A percentile compares a stretch with the other conserved stretches of the same genome.
Evolutionary conservation across 176 grass and related monocot genomes (phyloP).

Genomic region (Secale cereale): DNA sequence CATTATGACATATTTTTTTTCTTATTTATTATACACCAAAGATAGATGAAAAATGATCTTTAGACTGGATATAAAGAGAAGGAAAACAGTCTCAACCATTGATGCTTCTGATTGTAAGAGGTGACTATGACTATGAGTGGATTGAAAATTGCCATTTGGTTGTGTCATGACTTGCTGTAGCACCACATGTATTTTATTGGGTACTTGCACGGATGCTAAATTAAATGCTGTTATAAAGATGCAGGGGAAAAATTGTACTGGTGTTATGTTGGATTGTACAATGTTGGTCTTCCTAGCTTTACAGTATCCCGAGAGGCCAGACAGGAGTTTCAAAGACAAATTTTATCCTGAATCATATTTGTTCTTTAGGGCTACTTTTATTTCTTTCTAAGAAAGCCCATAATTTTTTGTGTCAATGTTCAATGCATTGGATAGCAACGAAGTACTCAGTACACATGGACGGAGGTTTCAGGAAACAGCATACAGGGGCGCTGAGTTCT

Average conservation of each 20-base stretch:
- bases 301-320: background rate
- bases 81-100: background rate
- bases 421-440: background rate
- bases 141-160: slow-evolving; percentile 9
- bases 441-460: background rate
- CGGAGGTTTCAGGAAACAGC: background rate
- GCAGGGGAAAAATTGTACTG: background rate
- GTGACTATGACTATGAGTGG: background rate
- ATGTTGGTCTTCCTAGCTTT: background rate
- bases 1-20: slow-evolving; percentile 31
- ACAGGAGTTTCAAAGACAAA: background rate
- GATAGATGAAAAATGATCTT: slow-evolving; percentile 46
- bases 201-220: background rate
- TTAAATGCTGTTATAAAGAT: background rate
- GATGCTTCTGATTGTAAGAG: slow-evolving; percentile 39
- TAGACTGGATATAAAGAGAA: slow-evolving; percentile 38
- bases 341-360: background rate
- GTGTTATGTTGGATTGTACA: background rate
- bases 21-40: slow-evolving; percentile 34
- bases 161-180: slow-evolving; percentile 26
- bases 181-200: background rate
- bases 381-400: background rate
- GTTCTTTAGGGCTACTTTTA: background rate
- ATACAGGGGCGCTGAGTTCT: background rate
- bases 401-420: background rate